Evolutionary conservation across 768 basidiomycete genomes (phyloP).

Genomic region (Amanita polypyramis): DNA sequence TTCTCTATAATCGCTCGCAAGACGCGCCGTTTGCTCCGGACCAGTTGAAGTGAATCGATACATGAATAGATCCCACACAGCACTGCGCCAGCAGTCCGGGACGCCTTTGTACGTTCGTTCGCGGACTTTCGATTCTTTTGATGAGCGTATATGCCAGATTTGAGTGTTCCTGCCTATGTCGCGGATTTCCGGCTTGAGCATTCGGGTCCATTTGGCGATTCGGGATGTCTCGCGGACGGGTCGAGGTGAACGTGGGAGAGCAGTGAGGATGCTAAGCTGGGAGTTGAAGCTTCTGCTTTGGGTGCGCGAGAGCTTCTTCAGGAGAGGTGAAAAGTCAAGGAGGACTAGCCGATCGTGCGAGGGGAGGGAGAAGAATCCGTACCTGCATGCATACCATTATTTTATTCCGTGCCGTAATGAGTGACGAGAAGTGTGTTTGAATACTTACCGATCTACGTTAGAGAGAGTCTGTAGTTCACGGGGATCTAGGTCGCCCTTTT

Average conservation of each 20-base stretch:
- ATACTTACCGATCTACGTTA: constrained; percentile 77
- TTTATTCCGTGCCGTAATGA: neutral
- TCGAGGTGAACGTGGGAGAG: constrained; percentile 37
- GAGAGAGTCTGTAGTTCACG: constrained; percentile 65
- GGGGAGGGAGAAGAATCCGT: constrained; percentile 79
- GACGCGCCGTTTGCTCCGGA: constrained; percentile 29
- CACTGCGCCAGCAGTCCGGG: constrained; percentile 91
- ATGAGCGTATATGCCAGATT: constrained; percentile 56
- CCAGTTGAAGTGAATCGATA: constrained; percentile 38
- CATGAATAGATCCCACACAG: constrained; percentile 84
- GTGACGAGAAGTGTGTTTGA: neutral
- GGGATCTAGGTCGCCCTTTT: constrained; percentile 53
- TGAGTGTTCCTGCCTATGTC: constrained; percentile 73
- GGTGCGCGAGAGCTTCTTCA: constrained; percentile 43
- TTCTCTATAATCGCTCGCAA: constrained; percentile 45
- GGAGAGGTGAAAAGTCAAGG: constrained; percentile 50
- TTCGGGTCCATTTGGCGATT: constrained; percentile 91
- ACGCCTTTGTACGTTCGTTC: constrained; percentile 88
- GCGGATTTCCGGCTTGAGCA: constrained; percentile 62
- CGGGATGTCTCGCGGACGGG: constrained; percentile 59
- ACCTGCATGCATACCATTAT: constrained; percentile 34
- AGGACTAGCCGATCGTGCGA: constrained; percentile 80
- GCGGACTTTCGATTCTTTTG: constrained; percentile 60
- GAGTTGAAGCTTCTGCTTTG: constrained; percentile 34
- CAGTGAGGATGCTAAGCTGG: constrained; percentile 32